phyloP scores from a whole-genome alignment of 2,329 filamentous ascomycete genomes.

The Colletotrichum echinochloae region DNA sequence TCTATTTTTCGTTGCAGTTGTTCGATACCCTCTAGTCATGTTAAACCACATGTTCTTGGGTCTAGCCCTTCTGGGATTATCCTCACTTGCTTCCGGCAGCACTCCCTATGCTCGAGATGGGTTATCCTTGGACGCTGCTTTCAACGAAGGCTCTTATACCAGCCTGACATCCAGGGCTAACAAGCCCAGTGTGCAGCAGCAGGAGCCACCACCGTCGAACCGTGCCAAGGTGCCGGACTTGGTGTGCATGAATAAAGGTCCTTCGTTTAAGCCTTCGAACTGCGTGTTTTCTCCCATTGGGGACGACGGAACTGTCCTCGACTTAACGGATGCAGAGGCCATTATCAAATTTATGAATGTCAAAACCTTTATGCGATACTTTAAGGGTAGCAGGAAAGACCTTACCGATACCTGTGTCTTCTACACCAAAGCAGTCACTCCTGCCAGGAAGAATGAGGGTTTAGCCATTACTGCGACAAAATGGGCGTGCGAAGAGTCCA shows the following conservation, averaged over 20 bases:
- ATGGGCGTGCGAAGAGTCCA: background rate
- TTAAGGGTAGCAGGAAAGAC: background rate
- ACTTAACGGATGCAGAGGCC: background rate
- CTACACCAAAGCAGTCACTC: background rate
- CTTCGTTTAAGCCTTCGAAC: background rate
- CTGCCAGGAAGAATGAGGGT: background rate
- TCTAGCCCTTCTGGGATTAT: background rate
- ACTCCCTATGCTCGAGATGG: background rate
- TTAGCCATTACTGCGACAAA: background rate
- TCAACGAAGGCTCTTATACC: conserved; percentile 13
- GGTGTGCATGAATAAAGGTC: background rate
- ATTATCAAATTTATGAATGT: background rate
- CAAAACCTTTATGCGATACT: background rate
- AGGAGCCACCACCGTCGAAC: background rate
- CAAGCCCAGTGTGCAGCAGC: background rate
- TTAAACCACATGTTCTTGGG: background rate
- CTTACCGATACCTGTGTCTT: background rate
- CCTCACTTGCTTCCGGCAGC: background rate
- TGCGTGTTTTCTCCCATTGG: background rate
- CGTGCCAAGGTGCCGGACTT: background rate
- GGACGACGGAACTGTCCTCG: background rate
- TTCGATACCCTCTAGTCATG: background rate
- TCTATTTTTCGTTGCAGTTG: too few relatives aligned
- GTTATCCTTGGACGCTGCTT: conserved; percentile 6
- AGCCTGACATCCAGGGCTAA: background rate